Evolutionary conservation across 495 filamentous ascomycete species (phyloP), one percentile per base, ranked within the genome.

Genomic region (Thozetella sp.): DNA sequence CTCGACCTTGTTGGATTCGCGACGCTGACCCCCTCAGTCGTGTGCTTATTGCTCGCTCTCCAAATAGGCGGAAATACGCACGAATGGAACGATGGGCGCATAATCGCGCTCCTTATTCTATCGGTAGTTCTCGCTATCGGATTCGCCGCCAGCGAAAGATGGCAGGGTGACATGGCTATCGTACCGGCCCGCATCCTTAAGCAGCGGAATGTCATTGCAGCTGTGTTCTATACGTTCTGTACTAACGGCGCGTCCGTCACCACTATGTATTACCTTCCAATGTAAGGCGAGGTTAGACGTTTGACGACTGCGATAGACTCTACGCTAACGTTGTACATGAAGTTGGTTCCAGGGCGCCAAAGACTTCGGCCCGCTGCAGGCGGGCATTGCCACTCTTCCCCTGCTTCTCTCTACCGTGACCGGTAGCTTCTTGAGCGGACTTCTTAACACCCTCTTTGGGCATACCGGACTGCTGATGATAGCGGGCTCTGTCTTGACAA

Each of bases 211-310:
- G 64, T 83, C 34, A 63, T 63, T 13, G 67, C 67, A 24, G 68
- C 63, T 10, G 58, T 63, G 27, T n/a, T 60, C n/a, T 75, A 53
- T 60, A 37, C 59, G 17, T 68, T 77, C 64, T 69, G 71, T 64
- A 68, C 74, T 34, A 60, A 54, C 9, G 77, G 76, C 15, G 62
- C 61, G 1, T 75, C 70, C 56, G 72, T 74, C 59, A 51, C 76
- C 1, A 26, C 79, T 6, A 69, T 83, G 15, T 85, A 81, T 68
- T 85, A 80, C 57, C 64, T 86, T 2, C 82, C 83, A 22, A 80
- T 86, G 30, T 37, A n/a, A n/a, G n/a, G n/a, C n/a, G 15, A 37
- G 30, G 6, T 37, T 6, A 15, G 15, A n/a, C n/a, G n/a, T n/a
- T n/a, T 37, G 6, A 6, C 30, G 6, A 6, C 15, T 37, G 15